These are phyloP conservation scores for Hibiscus tridactylites DNA, from an alignment of 345 rosid species.

Conservation along the genomic window DNA sequence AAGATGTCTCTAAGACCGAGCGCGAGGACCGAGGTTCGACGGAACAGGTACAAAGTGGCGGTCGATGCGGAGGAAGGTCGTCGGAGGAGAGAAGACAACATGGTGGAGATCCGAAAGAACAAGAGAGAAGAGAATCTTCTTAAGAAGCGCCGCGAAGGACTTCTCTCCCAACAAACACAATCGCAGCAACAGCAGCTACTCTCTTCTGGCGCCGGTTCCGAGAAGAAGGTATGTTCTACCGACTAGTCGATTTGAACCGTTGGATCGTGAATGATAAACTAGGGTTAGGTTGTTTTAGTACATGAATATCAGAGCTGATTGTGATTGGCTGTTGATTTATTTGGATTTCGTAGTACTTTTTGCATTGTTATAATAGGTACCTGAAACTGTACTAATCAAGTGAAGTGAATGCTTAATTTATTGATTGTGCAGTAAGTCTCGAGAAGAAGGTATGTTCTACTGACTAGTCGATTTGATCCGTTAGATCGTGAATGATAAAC, in stretches of 20 bases:
- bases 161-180: conserved; percentile 20
- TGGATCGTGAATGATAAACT: conserved; percentile 1
- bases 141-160: conserved; percentile 67
- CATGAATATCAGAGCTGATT: neutral
- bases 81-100: conserved; percentile 68
- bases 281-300: neutral
- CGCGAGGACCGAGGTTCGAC: conserved; percentile 59
- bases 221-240: conserved; percentile 29
- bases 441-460: too few relatives aligned
- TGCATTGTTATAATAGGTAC: neutral
- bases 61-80: conserved; percentile 75
- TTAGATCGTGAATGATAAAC: neutral
- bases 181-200: conserved; percentile 12
- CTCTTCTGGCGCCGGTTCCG: conserved; percentile 24
- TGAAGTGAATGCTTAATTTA: neutral
- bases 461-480: neutral
- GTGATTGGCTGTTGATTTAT: neutral
- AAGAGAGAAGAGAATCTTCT: conserved; percentile 65
- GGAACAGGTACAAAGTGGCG: conserved; percentile 60
- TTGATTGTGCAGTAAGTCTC: neutral
- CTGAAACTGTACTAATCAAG: neutral
- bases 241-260: neutral
- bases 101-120: conserved; percentile 85
- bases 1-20: conserved; percentile 65
- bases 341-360: neutral